These are phyloP conservation scores for Macrotyloma uniflorum DNA, from an alignment of 306 rosid species.

Conservation along the genomic window DNA sequence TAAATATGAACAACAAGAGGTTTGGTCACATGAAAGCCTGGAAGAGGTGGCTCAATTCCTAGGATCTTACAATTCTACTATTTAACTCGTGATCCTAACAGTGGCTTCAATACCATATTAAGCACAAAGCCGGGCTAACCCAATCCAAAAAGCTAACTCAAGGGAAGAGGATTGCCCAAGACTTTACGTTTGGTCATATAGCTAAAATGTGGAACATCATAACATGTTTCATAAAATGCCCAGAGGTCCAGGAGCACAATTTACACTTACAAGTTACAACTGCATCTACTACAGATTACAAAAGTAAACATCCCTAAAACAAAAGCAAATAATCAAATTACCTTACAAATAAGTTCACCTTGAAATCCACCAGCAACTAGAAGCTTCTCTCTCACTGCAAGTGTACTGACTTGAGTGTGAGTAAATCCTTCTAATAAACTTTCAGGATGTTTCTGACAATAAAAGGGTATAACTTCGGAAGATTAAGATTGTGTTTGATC, in stretches of 20 bases:
- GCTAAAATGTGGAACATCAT: neutral
- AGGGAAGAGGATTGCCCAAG: neutral
- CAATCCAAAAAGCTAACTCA: neutral
- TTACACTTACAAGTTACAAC: neutral
- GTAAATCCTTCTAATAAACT: slow-evolving; percentile 79
- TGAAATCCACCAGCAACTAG: slow-evolving; percentile 88
- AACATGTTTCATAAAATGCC: neutral
- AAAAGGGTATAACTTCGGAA: slow-evolving; percentile 6
- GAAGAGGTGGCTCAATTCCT: neutral
- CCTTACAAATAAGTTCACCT: slow-evolving; percentile 94
- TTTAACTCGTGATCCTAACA: neutral
- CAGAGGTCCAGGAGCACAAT: slow-evolving; percentile 6
- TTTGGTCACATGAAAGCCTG: neutral
- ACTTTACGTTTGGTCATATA: neutral
- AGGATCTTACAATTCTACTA: neutral
- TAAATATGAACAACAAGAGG: neutral
- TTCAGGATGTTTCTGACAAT: slow-evolving; percentile 75
- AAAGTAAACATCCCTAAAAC: neutral
- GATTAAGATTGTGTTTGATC: slow-evolving; percentile 9
- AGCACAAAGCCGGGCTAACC: neutral
- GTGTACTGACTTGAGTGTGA: slow-evolving; percentile 79
- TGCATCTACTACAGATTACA: slow-evolving; percentile 19
- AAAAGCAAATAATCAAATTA: slow-evolving; percentile 31
- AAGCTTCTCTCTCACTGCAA: slow-evolving; percentile 77
- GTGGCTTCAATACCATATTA: neutral